A percentile compares a stretch with the other conserved stretches of the same genome.
These are phyloP conservation scores for Cercospora beticola DNA, from an alignment of 2,329 filamentous ascomycete species.

Conservation along the genomic window DNA sequence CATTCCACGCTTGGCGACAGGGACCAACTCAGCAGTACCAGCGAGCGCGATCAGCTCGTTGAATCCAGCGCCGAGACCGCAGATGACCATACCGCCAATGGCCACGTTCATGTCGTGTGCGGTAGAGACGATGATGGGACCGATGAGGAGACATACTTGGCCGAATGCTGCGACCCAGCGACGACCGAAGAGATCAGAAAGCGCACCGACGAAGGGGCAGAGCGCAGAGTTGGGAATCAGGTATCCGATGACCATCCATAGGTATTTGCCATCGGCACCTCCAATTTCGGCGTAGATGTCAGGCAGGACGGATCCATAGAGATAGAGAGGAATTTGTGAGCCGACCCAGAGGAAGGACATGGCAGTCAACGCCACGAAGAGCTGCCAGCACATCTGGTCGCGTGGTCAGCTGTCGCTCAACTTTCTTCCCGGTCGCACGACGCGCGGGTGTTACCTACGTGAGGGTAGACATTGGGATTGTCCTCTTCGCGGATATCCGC, in stretches of 20 bases:
- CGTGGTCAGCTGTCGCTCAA: background rate
- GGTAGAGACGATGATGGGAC: constrained; percentile 60
- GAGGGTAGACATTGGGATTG: constrained; percentile 23
- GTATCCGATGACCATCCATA: constrained; percentile 54
- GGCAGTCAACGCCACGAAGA: constrained; percentile 44
- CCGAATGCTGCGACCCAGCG: constrained; percentile 60
- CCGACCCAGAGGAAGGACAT: constrained; percentile 63
- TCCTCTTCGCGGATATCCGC: constrained; percentile 17
- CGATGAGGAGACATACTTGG: constrained; percentile 54
- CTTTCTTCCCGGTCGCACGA: background rate
- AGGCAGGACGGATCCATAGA: constrained; percentile 44
- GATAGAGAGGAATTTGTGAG: constrained; percentile 58
- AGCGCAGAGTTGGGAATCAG: constrained; percentile 58
- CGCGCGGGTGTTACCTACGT: constrained; percentile 10
- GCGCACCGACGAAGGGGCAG: constrained; percentile 64
- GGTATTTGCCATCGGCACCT: constrained; percentile 48
- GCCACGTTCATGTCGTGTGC: constrained; percentile 61
- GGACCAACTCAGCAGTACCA: constrained; percentile 67
- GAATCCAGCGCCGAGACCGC: constrained; percentile 66
- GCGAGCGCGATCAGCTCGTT: constrained; percentile 69
- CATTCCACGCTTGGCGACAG: constrained; percentile 62
- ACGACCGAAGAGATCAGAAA: constrained; percentile 64
- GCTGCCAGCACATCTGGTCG: constrained; percentile 14
- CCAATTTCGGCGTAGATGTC: constrained; percentile 62
- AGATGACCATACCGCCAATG: constrained; percentile 62